Base-by-base conservation (phyloP, 495 filamentous ascomycete species). In the Aspergillus nidulans region DNA sequence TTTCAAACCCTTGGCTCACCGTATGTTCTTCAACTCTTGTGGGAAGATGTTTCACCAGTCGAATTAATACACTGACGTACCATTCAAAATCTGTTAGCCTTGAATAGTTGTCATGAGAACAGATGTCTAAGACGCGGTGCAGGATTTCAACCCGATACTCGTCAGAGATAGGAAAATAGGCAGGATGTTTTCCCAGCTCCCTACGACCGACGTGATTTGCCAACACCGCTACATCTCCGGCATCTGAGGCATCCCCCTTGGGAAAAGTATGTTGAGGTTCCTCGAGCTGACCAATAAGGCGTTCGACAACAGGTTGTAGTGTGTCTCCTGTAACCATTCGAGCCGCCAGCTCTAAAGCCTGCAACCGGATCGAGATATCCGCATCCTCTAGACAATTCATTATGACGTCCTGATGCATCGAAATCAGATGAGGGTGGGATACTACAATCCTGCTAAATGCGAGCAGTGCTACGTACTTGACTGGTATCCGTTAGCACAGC, bases 381-480 rank as follows among this genome's bases (percentile, higher is more conserved):
- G 86, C 73, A 71, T 96, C 95, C 58, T 98, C 95, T 60, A 98
- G 88, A 60, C 94, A 98, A 55, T 92, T 84, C 65, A 97, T 81
- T 49, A 98, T 96, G 44, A 97, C 92, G 65, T 96, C 91, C 71
- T 95, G 90, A 62, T 98, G 94, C 66, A 89, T 77, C 2, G 88
- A 84, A 30, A 98, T 92, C 39, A 98, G 79, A 62, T 85, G 82
- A 0, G 94, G 86, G 63, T 98, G 91, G 5, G 91, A 90, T 8
- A 77, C 63, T n/a, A 96, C 92, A 59, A 98, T 96, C 61, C 88
- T 87, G 49, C 92, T 92, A 73, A 97, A 92, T 15, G 95, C 94
- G 32, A 98, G 80, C 26, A 98, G 77, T 6, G 95, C 94, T 48
- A 98, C 95, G 66, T 97, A 98, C 85, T 94, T 96, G 44, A 98